Conservation (phyloP, 352 stramenopile genomes). For the Peronospora belbahrii region DNA sequence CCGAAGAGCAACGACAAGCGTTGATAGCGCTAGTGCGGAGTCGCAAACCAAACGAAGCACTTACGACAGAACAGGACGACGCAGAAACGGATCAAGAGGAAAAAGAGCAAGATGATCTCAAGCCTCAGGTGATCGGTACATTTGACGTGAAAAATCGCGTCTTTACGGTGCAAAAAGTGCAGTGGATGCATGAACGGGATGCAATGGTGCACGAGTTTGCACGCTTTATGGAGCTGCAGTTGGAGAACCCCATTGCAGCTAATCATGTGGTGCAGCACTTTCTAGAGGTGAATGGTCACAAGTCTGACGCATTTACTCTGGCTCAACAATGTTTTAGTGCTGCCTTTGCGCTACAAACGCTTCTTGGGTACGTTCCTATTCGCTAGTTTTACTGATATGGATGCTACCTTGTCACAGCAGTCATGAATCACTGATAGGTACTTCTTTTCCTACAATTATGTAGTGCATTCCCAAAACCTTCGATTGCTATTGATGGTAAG, state of each 20-base stretch:
- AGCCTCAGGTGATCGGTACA: constrained; percentile 40
- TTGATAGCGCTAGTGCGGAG: constrained; percentile 38
- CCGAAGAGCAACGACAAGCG: constrained; percentile 46
- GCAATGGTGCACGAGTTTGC: constrained; percentile 62
- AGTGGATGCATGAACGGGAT: constrained; percentile 59
- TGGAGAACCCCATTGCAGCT: constrained; percentile 39
- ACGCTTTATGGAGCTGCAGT: constrained; percentile 67
- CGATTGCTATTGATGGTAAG: constrained; percentile 40
- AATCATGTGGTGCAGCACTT: constrained; percentile 44
- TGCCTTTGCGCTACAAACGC: constrained; percentile 67
- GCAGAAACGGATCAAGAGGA: constrained; percentile 32
- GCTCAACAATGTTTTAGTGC: constrained; percentile 74
- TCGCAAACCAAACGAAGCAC: constrained; percentile 26
- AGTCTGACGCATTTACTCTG: constrained; percentile 21
- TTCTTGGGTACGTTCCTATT: constrained; percentile 40
- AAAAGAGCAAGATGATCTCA: constrained; percentile 22
- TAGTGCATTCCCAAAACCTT: constrained; percentile 51
- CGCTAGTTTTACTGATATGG: not conserved
- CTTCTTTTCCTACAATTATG: not conserved
- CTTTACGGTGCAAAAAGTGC: constrained; percentile 51
- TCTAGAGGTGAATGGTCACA: constrained; percentile 49
- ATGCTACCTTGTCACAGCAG: not conserved
- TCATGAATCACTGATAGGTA: constrained; percentile 2
- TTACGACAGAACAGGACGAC: constrained; percentile 33
- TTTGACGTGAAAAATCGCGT: constrained; percentile 57